Percentiles rank a stretch among this genome's conserved stretches.
These are phyloP conservation scores for Termitomyces sp. DNA, from an alignment of 768 basidiomycete genomes.

Conservation along the genomic window DNA sequence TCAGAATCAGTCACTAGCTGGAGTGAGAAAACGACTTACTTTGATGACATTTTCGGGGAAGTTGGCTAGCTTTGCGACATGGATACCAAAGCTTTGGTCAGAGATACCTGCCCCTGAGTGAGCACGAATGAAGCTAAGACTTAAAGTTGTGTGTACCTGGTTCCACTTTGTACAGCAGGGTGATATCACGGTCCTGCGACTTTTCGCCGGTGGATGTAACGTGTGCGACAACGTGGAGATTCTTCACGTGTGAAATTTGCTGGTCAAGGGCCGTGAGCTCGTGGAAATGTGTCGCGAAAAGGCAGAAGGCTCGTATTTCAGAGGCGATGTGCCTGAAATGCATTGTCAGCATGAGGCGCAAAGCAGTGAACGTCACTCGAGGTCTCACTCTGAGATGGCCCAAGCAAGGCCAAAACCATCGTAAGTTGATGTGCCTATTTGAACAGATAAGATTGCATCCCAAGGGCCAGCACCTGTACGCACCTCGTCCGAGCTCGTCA, in stretches of 20 bases:
- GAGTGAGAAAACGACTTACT: slow-evolving; percentile 31
- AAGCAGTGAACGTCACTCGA: neutral
- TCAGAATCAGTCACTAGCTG: neutral
- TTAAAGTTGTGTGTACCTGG: slow-evolving; percentile 50
- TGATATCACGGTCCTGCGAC: slow-evolving; percentile 68
- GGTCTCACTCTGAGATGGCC: slow-evolving; percentile 91
- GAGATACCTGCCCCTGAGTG: slow-evolving; percentile 59
- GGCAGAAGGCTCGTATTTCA: slow-evolving; percentile 86
- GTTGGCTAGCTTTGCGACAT: slow-evolving; percentile 95
- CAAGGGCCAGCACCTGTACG: neutral
- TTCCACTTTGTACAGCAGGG: slow-evolving; percentile 90
- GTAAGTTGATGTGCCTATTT: slow-evolving; percentile 88
- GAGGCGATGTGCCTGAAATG: slow-evolving; percentile 80
- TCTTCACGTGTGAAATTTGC: slow-evolving; percentile 82
- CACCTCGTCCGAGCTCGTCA: slow-evolving; percentile 91
- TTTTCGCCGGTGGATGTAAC: slow-evolving; percentile 77
- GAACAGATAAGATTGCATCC: neutral
- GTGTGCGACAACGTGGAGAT: slow-evolving; percentile 93
- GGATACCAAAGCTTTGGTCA: slow-evolving; percentile 98
- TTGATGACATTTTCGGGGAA: slow-evolving; percentile 94
- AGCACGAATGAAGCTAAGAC: neutral
- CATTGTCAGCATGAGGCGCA: neutral
- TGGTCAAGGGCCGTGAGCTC: slow-evolving; percentile 92
- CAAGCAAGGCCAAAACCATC: slow-evolving; percentile 98
- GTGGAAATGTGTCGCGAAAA: slow-evolving; percentile 98